These are phyloP conservation scores for Jatropha podagrica DNA, from an alignment of 441 rosid species.

Conservation along the genomic window DNA sequence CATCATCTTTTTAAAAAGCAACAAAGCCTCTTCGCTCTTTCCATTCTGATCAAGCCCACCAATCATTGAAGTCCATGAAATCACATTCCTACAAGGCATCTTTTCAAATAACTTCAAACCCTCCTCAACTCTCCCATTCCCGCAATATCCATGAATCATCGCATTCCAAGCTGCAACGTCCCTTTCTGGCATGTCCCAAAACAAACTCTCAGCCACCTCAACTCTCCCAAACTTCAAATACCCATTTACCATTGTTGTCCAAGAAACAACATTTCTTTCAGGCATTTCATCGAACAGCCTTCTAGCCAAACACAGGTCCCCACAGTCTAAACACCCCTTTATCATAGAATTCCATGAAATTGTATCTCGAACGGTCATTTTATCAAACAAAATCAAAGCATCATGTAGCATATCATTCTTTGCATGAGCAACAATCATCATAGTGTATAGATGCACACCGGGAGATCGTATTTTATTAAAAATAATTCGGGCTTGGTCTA, in stretches of 20 bases:
- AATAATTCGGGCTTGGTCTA: slow-evolving; percentile 50
- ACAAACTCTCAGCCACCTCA: slow-evolving; percentile 49
- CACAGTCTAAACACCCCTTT: slow-evolving; percentile 66
- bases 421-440: slow-evolving; percentile 56
- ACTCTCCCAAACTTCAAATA: slow-evolving; percentile 47
- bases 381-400: slow-evolving; percentile 49
- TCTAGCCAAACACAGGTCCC: slow-evolving; percentile 46
- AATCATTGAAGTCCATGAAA: slow-evolving; percentile 86
- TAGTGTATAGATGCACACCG: slow-evolving; percentile 46
- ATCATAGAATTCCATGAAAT: slow-evolving; percentile 80
- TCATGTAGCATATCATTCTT: slow-evolving; percentile 35
- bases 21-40: slow-evolving; percentile 53
- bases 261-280: slow-evolving; percentile 59
- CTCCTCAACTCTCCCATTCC: slow-evolving; percentile 41
- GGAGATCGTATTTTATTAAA: slow-evolving; percentile 50
- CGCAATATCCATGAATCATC: slow-evolving; percentile 74
- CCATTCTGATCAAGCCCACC: slow-evolving; percentile 65
- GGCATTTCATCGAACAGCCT: slow-evolving; percentile 74
- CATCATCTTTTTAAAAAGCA: slow-evolving; percentile 49
- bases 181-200: slow-evolving; percentile 51
- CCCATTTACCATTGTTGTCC: slow-evolving; percentile 75
- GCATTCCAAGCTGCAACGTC: slow-evolving; percentile 81
- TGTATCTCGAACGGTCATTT: slow-evolving; percentile 44
- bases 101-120: slow-evolving; percentile 53
- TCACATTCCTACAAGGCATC: slow-evolving; percentile 50